Evolutionary conservation across 2,329 filamentous ascomycete genomes (phyloP), one percentile per base, ranked within the genome.

Genomic region (Torrubiellomyces zombiae): DNA sequence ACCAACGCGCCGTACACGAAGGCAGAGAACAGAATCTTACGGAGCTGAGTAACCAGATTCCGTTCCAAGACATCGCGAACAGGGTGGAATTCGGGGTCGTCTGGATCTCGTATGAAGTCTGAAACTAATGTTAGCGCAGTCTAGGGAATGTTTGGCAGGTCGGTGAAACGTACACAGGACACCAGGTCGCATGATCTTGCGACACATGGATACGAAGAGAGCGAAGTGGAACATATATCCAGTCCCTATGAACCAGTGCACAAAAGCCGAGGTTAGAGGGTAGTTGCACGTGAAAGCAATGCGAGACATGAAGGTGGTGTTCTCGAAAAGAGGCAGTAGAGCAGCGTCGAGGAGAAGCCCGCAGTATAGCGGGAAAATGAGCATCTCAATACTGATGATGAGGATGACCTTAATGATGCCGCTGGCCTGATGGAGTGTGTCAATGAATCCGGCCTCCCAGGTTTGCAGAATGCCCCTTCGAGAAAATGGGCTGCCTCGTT

Each of bases 211-310:
- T 11, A 98, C 89, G 45, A 98, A 98, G 3, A 98, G 66, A 5
- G 89, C 89, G 47, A 98, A 98, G 47, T 98, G 89, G 55, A 98
- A 98, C 91, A 98, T 98, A 51, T 98, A 98, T 34, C 85, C 92
- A 4, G 89, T 98, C 24, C 89, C 89, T 28, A 94, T 76, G 44
- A 98, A 98, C 89, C 89, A 98, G 48, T 98, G 89, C 26, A 95
- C 78, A 47, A 98, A 98, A 9, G 91, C 70, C 9, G 86, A 93
- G 1, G 83, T 94, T 36, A 86, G 65, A 0, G 89, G 89, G 32
- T 76, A 82, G 32, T 71, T 63, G 27, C 69, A 57, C 2, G 81
- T 81, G 42, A 93, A 98, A 4, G 71, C 56, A 25, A 92, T 55
- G 13, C 89, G 71, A 6, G 80, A 82, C 34, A 66, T 64, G 25